Base-by-base conservation (phyloP, 2,329 filamentous ascomycete species). In the Ceratocystis ficicola region DNA sequence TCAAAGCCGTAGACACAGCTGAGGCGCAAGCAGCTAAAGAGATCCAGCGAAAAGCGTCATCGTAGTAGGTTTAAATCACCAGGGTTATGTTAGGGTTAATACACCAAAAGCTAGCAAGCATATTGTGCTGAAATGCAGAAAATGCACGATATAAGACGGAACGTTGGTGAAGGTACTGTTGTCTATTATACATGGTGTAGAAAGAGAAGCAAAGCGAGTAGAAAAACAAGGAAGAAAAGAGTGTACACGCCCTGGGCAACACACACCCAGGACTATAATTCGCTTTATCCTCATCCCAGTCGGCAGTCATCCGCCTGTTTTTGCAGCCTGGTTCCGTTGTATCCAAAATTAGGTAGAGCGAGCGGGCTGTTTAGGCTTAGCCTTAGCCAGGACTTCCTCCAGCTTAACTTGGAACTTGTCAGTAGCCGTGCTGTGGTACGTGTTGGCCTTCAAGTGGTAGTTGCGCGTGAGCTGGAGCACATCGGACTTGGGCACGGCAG, bases 21-120 rank as follows among this genome's bases (percentile, higher is more conserved):
- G 81, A 85, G 75, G 79, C 80, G 71, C 76, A 78, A 71, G 73
- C 76, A 2, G 69, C 81, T 30, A 76, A 76, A 70, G 73, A 77
- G 72, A 70, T 79, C 17, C 72, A 72, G 68, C 67, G 68, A 22
- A 70, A 65, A 30, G 48, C 63, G 15, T 63, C 60, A 8, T 10
- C 50, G 30, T 61, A 66, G 30, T 36, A 36, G 32, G 32, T 12
- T 3, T 8, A 12, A 2, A 10, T 20, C 1, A 0, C 2, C 10
- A 44, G 22, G 20, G 15, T 22, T 30, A 41, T 2, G 20, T 17
- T 62, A 63, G 10, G 32, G 59, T 48, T 48, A 20, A 48, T 48
- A 36, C 8, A 36, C 32, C 10, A 12, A 36, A 4, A 36, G 8
- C 10, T 8, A 10, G 10, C 32, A 12, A 36, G 8, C 3, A 12